Evolutionary conservation across 305 asterid species (phyloP), one percentile per base, ranked within the genome.

Genomic region (Salvia sclarea): DNA sequence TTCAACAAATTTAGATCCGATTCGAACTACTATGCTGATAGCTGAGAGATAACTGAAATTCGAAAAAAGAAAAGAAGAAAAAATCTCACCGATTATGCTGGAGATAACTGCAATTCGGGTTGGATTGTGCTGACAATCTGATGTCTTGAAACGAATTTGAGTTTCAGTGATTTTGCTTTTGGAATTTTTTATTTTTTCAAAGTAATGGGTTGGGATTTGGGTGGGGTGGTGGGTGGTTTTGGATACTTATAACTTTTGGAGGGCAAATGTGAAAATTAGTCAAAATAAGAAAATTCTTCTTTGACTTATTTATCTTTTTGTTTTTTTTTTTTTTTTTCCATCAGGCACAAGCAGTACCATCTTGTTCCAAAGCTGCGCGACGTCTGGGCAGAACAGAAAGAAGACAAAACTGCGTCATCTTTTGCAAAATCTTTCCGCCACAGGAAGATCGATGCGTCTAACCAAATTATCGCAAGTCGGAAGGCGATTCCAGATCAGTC

Each of bases 151-250:
- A 57, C 43, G 49, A 58, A 50, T 49, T 35, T 73, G 79, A 76
- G 82, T 50, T 78, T 77, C 64, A 73, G 76, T 52, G 70, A 68
- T 58, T 61, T 73, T 77, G 70, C 78, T 72, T 66, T 72, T 72
- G 65, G 55, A 13, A 17, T 20, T 1, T 9, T 0, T 28, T 13
- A 8, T n/a, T 25, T 45, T 10, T 45, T 28, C 31, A 6, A 71
- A 62, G 45, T 20, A 38, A 35, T 21, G 24, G 44, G 57, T 53
- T 8, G 37, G 31, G 35, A 10, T 4, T 16, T 24, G 8, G 45
- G 56, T 50, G 20, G 61, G 16, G 38, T 6, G 58, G 52, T 12
- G 53, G 67, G 11, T 24, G 25, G 56, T n/a, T 16, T 49, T 66
- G 59, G 25, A 31, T 55, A 45, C 54, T 61, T 62, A 54, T 54